Percentiles rank a stretch among this genome's conserved stretches.
phyloP scores from a whole-genome alignment of 805 yeast species.

The Saccharomyces paradoxus region DNA sequence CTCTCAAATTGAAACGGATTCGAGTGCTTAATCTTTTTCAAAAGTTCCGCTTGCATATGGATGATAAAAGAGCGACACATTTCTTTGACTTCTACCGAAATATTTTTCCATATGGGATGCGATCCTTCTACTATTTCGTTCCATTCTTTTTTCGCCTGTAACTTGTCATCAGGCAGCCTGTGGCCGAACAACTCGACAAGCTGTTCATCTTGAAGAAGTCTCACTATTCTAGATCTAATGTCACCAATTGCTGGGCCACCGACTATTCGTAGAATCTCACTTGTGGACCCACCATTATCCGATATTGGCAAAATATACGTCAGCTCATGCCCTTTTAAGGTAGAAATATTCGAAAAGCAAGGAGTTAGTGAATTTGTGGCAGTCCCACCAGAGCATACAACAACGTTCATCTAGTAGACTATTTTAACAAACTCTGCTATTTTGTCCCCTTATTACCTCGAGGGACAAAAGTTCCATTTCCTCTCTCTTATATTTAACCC shows the following conservation, averaged over 20 bases:
- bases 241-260: conserved; percentile 98
- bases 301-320: conserved; percentile 70
- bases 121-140: conserved; percentile 66
- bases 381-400: conserved; percentile 67
- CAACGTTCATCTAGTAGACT: conserved; percentile 21
- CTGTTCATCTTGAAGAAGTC: conserved; percentile 53
- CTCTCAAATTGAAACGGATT: conserved; percentile 53
- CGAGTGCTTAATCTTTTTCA: conserved; percentile 48
- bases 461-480: not conserved
- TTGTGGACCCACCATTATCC: conserved; percentile 93
- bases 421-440: not conserved
- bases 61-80: conserved; percentile 69
- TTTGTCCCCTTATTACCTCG: not conserved
- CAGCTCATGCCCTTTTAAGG: conserved; percentile 9
- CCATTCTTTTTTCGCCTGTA: conserved; percentile 67
- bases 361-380: conserved; percentile 76
- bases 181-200: conserved; percentile 29
- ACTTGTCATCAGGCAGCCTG: conserved; percentile 25
- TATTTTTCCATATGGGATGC: conserved; percentile 55
- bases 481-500: not conserved
- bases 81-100: conserved; percentile 48
- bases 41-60: conserved; percentile 67
- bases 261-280: conserved; percentile 73
- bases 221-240: conserved; percentile 68
- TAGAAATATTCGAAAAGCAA: conserved; percentile 44